A percentile compares a stretch with the other conserved stretches of the same genome.
These are phyloP conservation scores for Magnusiomyces sp. DNA, from an alignment of 1,139 yeast species.

Conservation along the genomic window DNA sequence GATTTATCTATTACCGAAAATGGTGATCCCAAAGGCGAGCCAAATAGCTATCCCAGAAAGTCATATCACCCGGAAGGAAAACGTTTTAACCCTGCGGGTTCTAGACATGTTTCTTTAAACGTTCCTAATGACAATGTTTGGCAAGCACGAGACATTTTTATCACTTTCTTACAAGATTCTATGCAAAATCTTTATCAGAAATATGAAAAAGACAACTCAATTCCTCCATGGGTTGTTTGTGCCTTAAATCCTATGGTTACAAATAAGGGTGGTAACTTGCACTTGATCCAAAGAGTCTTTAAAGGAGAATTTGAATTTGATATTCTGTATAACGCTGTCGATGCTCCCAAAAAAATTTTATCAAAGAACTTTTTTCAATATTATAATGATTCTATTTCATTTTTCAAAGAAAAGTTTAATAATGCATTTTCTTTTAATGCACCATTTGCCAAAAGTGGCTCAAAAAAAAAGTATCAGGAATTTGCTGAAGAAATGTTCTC, in stretches of 20 bases:
- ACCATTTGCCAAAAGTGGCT: constrained; percentile 38
- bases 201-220: constrained; percentile 28
- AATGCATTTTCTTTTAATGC: constrained; percentile 44
- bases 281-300: constrained; percentile 67
- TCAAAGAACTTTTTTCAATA: constrained; percentile 33
- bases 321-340: constrained; percentile 46
- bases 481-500: constrained; percentile 78
- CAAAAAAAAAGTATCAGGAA: constrained; percentile 27
- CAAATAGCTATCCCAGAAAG: constrained; percentile 26
- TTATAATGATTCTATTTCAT: constrained; percentile 34
- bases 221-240: constrained; percentile 36
- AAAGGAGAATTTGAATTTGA: constrained; percentile 74
- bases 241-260: constrained; percentile 49
- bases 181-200: constrained; percentile 41
- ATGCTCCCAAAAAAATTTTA: constrained; percentile 27
- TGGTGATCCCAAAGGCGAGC: constrained; percentile 14
- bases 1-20: constrained; percentile 26
- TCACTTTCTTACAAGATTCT: constrained; percentile 62
- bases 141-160: constrained; percentile 72
- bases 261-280: constrained; percentile 65
- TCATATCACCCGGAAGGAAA: constrained; percentile 23
- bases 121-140: constrained; percentile 71
- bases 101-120: constrained; percentile 61
- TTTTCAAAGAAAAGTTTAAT: constrained; percentile 50
- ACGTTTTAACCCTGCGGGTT: constrained; percentile 32